Percentiles rank a stretch among this genome's conserved stretches.
phyloP scores from a whole-genome alignment of 306 rosid genomes.

The Citrullus amarus region DNA sequence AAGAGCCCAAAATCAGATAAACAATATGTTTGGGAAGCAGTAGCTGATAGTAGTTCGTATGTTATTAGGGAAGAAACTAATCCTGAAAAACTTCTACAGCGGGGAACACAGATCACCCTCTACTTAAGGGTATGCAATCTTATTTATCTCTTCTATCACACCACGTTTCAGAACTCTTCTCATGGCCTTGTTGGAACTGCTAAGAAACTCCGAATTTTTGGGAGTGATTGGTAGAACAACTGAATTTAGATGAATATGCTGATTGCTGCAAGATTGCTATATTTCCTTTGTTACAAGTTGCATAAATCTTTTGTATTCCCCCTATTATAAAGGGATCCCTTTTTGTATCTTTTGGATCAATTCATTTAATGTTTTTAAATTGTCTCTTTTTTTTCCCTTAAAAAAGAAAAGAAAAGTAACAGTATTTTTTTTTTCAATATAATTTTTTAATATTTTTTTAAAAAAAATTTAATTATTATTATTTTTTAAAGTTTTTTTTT shows the following conservation, averaged over 20 bases:
- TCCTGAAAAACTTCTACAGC: slow-evolving; percentile 59
- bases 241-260: background rate
- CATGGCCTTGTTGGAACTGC: background rate
- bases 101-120: slow-evolving; percentile 92
- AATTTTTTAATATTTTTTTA: too few species aligned
- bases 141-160: slow-evolving; percentile 6
- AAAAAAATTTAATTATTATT: too few species aligned
- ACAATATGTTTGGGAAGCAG: slow-evolving; percentile 87
- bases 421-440: too few species aligned
- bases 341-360: too few species aligned
- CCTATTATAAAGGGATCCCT: too few species aligned
- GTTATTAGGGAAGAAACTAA: slow-evolving; percentile 85
- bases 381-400: too few species aligned
- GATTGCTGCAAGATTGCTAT: background rate
- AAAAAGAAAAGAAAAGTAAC: background rate
- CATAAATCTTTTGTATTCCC: too few species aligned
- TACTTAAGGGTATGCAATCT: slow-evolving; percentile 49
- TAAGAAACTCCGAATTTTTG: background rate
- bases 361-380: too few species aligned
- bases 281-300: background rate
- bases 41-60: slow-evolving; percentile 83
- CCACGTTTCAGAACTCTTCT: background rate
- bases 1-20: slow-evolving; percentile 90
- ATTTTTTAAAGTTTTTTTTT: background rate
- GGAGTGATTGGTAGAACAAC: background rate